These are phyloP conservation scores for Irpex sp. DNA, from an alignment of 1,284 basidiomycete genomes.

Conservation along the genomic window DNA sequence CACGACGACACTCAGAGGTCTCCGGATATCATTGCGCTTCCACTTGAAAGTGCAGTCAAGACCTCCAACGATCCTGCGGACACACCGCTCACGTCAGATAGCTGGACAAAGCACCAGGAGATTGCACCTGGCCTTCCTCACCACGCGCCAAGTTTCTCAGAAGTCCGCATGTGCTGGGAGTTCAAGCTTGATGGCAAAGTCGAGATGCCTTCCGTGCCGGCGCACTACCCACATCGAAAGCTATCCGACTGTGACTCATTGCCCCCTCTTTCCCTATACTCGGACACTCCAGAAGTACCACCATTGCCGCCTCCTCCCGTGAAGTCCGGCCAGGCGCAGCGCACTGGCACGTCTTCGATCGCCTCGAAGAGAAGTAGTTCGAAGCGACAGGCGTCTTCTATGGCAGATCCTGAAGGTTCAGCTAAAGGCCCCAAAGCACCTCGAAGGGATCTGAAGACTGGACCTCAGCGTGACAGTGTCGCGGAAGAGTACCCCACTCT, in stretches of 20 bases:
- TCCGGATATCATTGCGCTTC: not conserved
- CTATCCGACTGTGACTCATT: too few species aligned
- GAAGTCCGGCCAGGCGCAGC: too few species aligned
- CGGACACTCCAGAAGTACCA: too few species aligned
- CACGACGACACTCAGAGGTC: not conserved
- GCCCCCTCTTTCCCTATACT: too few species aligned
- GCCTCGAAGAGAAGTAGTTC: too few species aligned
- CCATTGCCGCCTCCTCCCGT: too few species aligned
- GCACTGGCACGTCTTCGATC: too few species aligned
- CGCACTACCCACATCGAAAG: too few species aligned
- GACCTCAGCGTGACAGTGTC: too few species aligned
- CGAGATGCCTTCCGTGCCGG: too few species aligned
- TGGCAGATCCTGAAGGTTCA: not conserved
- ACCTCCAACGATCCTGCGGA: not conserved
- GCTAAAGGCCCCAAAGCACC: not conserved
- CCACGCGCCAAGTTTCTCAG: not conserved
- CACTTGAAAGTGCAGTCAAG: not conserved
- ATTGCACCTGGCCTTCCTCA: not conserved
- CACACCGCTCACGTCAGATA: not conserved
- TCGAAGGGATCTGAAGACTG: not conserved
- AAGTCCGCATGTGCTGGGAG: not conserved
- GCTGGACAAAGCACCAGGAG: not conserved
- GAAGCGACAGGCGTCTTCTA: not conserved
- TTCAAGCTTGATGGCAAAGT: too few species aligned
- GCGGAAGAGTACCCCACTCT: too few species aligned